Percentiles rank a stretch among this genome's conserved stretches.
phyloP scores from a whole-genome alignment of 148 eudicot species.

The Persicaria maculosa region DNA sequence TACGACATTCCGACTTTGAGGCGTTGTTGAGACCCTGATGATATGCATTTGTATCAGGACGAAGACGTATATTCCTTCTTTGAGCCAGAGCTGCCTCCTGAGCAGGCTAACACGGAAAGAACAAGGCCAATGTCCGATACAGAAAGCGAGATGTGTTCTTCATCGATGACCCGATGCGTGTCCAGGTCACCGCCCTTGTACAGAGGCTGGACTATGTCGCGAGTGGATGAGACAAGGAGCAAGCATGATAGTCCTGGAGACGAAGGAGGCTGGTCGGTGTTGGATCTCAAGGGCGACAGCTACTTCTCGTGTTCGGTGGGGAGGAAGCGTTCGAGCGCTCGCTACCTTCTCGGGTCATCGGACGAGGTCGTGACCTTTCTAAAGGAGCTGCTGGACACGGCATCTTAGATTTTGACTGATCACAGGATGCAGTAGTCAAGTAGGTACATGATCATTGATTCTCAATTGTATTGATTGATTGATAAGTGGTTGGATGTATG shows the following conservation, averaged over 20 bases:
- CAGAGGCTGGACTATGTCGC: neutral
- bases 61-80: slow-evolving; percentile 67
- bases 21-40: neutral
- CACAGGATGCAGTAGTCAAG: neutral
- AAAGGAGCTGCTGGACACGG: slow-evolving; percentile 37
- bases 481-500: too few species aligned
- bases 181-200: neutral
- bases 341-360: slow-evolving; percentile 52
- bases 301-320: slow-evolving; percentile 78
- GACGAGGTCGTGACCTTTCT: slow-evolving; percentile 49
- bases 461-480: too few species aligned
- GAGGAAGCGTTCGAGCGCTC: slow-evolving; percentile 47
- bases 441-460: neutral
- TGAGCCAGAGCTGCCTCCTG: slow-evolving; percentile 49
- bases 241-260: neutral
- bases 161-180: neutral
- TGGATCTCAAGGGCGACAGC: slow-evolving; percentile 48
- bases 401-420: neutral
- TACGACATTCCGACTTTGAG: neutral
- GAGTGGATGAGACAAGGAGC: neutral
- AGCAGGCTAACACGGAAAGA: slow-evolving; percentile 22
- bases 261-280: slow-evolving; percentile 36
- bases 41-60: slow-evolving; percentile 30
- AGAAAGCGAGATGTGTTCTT: slow-evolving; percentile 15
- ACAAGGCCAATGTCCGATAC: slow-evolving; percentile 17